Base-by-base conservation (phyloP, 2,329 filamentous ascomycete genomes). In the Mariannaea sp. region DNA sequence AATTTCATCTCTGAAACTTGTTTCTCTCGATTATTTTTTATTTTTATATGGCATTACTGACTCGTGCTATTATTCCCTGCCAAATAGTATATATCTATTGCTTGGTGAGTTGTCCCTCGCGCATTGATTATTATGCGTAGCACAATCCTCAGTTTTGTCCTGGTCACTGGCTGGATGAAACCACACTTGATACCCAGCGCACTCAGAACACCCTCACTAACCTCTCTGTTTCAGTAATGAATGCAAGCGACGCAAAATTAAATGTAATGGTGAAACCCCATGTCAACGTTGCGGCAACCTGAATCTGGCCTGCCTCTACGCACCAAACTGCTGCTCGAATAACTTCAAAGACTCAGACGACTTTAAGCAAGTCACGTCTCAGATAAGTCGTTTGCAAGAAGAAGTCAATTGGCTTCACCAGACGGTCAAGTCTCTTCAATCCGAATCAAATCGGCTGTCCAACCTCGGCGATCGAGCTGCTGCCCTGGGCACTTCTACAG, bases 281-380 rank as follows among this genome's bases (percentile, higher is more conserved):
- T 90, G 87, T 60, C 80, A 84, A 55, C 78, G 87, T 51, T 90
- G 87, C 64, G 82, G 85, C 62, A 86, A 87, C 61, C 83, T 89
- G 69, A 85, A 83, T 61, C 76, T 88, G 14, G 72, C 80, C 57
- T 89, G 86, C 65, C 74, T 86, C 38, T 89, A 88, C 72, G 79
- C 85, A 5, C 80, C 84, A 12, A 86, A 86, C 65, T 86, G 85
- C 69, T 86, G 83, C 68, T 75, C 83, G 57, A 92, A 84, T 76
- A 91, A 84, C 71, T 92, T 96, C 80, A 94, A 93, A 71, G 92
- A 97, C 66, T 92, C 91, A 40, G 90, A 95, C 8, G 92, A 97
- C 70, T 97, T 92, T 77, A 89, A 86, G 67, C 82, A 86, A 30
- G 91, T 97, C 85, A 83, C 85, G 49, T 78, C 81, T 27, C 88